phyloP scores from a whole-genome alignment of 176 grass and related monocot species.

The Aegilops umbellulata region DNA sequence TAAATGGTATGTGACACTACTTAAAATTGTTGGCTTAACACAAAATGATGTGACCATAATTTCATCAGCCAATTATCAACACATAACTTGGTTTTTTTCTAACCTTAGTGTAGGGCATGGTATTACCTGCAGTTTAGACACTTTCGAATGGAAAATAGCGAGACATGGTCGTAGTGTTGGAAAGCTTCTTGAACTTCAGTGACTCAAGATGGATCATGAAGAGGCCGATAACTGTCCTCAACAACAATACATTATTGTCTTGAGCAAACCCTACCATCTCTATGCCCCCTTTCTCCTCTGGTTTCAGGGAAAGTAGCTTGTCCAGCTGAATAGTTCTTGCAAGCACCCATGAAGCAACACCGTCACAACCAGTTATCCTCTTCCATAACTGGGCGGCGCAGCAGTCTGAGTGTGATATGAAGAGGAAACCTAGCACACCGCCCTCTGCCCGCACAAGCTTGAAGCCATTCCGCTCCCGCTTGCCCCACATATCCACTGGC shows the following conservation, averaged over 20 bases:
- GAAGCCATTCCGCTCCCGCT: not conserved
- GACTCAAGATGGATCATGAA: not conserved
- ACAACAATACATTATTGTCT: not conserved
- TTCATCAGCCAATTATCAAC: not conserved
- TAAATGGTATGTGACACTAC: not conserved
- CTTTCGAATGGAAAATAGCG: not conserved
- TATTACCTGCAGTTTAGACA: not conserved
- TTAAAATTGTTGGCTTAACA: not conserved
- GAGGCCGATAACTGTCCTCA: not conserved
- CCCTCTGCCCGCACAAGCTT: not conserved
- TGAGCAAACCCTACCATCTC: not conserved
- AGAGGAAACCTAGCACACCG: not conserved
- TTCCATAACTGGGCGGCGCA: not conserved
- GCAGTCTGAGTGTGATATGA: not conserved
- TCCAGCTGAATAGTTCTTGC: not conserved
- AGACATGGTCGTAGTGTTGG: not conserved
- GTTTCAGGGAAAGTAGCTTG: not conserved
- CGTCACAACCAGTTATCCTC: not conserved
- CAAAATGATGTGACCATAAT: not conserved
- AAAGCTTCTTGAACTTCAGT: not conserved
- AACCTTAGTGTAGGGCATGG: not conserved
- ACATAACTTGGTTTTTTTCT: not conserved
- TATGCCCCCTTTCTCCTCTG: not conserved
- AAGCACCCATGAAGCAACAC: not conserved
- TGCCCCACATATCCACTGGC: not conserved